Percentiles rank a stretch among this genome's conserved stretches.
Evolutionary conservation across 1,284 basidiomycete genomes (phyloP).

Genomic region (Phaffia rhodozyma): DNA sequence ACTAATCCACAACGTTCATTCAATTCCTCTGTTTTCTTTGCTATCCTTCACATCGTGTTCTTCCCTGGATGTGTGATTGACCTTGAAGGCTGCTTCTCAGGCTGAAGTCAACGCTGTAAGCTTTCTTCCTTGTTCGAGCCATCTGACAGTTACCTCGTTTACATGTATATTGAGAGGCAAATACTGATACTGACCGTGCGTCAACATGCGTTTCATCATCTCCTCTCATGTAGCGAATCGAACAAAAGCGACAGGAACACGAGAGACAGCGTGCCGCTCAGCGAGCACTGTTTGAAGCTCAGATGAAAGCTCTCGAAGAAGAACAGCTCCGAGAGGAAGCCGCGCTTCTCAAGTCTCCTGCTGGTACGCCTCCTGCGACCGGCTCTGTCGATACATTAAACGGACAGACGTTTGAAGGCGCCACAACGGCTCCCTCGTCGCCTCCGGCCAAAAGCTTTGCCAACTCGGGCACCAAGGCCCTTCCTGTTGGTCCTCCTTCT

Average conservation of each 20-base stretch:
- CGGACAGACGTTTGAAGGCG: neutral
- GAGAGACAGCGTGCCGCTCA: conserved; percentile 71
- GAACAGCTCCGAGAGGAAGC: conserved; percentile 61
- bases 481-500: conserved; percentile 6
- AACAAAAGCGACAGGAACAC: conserved; percentile 80
- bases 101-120: conserved; percentile 64
- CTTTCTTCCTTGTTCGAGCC: conserved; percentile 20
- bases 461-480: neutral
- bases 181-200: conserved; percentile 1
- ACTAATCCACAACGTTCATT: neutral
- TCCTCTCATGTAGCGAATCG: conserved; percentile 51
- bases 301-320: conserved; percentile 81
- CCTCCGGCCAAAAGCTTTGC: neutral
- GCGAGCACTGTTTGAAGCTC: conserved; percentile 80
- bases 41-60: neutral
- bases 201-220: conserved; percentile 17
- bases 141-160: neutral
- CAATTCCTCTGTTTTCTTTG: conserved; percentile 8
- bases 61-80: conserved; percentile 43
- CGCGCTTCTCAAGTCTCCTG: conserved; percentile 47
- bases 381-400: neutral
- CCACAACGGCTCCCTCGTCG: neutral
- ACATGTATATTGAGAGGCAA: conserved; percentile 7
- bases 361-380: conserved; percentile 4
- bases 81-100: conserved; percentile 68